Percentiles rank a stretch among this genome's conserved stretches.
phyloP scores from a whole-genome alignment of 306 rosid genomes.

The Vicia villosa region DNA sequence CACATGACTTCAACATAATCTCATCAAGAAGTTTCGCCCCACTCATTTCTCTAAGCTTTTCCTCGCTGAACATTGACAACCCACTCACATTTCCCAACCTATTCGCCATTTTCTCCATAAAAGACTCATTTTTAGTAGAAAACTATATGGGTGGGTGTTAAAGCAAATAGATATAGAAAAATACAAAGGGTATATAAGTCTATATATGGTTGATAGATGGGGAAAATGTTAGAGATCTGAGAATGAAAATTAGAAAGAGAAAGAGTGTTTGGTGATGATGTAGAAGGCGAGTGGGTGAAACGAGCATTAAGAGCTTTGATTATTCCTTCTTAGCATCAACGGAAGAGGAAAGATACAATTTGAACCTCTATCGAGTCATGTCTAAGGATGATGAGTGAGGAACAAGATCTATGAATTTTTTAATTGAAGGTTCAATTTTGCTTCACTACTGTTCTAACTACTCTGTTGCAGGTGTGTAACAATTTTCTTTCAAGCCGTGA shows the following conservation, averaged over 20 bases:
- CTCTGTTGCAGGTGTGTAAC: too few species aligned
- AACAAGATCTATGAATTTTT: too few species aligned
- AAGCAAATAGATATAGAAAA: too few species aligned
- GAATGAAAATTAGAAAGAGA: slow-evolving; percentile 44
- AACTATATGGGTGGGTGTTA: slow-evolving; percentile 32
- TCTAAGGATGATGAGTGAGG: too few species aligned
- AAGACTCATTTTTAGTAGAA: slow-evolving; percentile 47
- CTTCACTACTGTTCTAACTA: too few species aligned
- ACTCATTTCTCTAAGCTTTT: slow-evolving; percentile 85
- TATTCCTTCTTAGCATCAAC: too few species aligned
- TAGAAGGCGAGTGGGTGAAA: too few species aligned
- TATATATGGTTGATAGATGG: background rate
- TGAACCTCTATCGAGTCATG: too few species aligned
- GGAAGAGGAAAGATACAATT: too few species aligned
- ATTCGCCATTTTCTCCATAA: slow-evolving; percentile 58
- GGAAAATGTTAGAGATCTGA: slow-evolving; percentile 68
- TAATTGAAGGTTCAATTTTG: too few species aligned
- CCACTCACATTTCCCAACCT: slow-evolving; percentile 60
- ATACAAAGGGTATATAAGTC: background rate
- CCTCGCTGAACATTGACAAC: slow-evolving; percentile 73
- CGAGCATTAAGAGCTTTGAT: too few species aligned
- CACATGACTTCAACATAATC: slow-evolving; percentile 87
- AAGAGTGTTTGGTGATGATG: slow-evolving; percentile 58
- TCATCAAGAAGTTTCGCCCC: slow-evolving; percentile 68
- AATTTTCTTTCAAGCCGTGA: too few species aligned